A percentile compares a stretch with the other conserved stretches of the same genome.
Evolutionary conservation across 345 rosid species (phyloP).

Genomic region (Syzygium aqueum): DNA sequence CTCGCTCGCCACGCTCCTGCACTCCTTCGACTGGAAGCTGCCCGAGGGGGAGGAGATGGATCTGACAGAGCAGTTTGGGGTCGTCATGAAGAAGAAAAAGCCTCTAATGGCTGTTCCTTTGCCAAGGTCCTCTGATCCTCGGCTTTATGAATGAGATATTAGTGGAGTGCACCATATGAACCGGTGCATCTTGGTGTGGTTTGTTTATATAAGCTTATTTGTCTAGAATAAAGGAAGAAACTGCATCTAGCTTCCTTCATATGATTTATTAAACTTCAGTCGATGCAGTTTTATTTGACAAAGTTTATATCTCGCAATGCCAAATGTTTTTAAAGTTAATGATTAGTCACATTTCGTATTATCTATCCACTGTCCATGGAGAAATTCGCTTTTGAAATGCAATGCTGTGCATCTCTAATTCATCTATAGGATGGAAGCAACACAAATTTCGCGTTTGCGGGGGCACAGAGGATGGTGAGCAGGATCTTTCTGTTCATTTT

Average conservation of each 20-base stretch:
- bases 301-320: not conserved
- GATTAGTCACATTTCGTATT: not conserved
- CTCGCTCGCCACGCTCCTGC: conserved; percentile 4
- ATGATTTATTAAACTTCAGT: not conserved
- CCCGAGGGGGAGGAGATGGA: conserved; percentile 6
- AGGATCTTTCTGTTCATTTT: not conserved
- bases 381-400: not conserved
- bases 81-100: conserved; percentile 6
- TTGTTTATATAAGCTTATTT: not conserved
- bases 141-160: not conserved
- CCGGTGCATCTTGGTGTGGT: not conserved
- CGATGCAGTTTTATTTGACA: not conserved
- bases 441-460: not conserved
- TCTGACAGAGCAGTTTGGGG: conserved; percentile 5
- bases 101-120: conserved; percentile 1
- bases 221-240: not conserved
- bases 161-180: not conserved
- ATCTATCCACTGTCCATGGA: not conserved
- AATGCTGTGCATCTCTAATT: not conserved
- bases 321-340: not conserved
- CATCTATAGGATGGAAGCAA: not conserved
- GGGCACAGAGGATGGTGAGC: not conserved
- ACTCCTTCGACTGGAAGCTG: conserved; percentile 6
- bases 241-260: not conserved
- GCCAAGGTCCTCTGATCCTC: not conserved